A percentile compares a stretch with the other conserved stretches of the same genome.
These are phyloP conservation scores for Boletus coccyginus DNA, from an alignment of 768 basidiomycete species.

Conservation along the genomic window DNA sequence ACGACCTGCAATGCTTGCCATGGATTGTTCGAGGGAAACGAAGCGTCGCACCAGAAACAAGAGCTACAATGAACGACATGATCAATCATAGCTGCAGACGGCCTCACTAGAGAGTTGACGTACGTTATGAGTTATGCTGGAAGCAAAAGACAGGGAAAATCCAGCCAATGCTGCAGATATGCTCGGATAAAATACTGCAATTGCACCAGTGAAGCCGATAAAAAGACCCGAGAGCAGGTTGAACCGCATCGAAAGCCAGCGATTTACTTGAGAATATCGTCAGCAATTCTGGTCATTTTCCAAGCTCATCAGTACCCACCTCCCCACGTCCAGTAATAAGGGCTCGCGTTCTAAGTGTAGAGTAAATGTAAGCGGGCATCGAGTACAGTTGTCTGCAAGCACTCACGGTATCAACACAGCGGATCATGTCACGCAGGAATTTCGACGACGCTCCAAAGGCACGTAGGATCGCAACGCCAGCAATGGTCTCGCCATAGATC, in stretches of 20 bases:
- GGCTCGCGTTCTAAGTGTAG: slow-evolving; percentile 51
- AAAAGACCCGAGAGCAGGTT: slow-evolving; percentile 73
- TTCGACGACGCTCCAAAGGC: slow-evolving; percentile 89
- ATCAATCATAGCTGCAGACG: slow-evolving; percentile 15
- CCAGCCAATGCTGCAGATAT: slow-evolving; percentile 83
- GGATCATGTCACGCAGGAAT: slow-evolving; percentile 80
- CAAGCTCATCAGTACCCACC: slow-evolving; percentile 37
- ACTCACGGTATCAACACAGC: slow-evolving; percentile 75
- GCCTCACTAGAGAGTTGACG: background rate
- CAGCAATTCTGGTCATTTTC: slow-evolving; percentile 1
- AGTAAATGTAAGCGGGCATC: slow-evolving; percentile 1
- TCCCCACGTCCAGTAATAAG: slow-evolving; percentile 92
- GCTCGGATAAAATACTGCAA: slow-evolving; percentile 63
- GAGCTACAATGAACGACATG: slow-evolving; percentile 34
- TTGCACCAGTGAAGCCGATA: slow-evolving; percentile 67
- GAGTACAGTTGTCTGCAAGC: background rate
- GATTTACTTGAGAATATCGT: slow-evolving; percentile 56
- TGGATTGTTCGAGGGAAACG: slow-evolving; percentile 86
- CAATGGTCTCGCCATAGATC: slow-evolving; percentile 50
- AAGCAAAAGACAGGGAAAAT: slow-evolving; percentile 83
- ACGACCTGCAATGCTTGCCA: slow-evolving; percentile 49
- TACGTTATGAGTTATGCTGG: slow-evolving; percentile 69
- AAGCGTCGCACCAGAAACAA: slow-evolving; percentile 76
- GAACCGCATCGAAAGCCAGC: slow-evolving; percentile 89
- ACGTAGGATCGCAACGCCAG: slow-evolving; percentile 55